Evolutionary conservation across 169 alveolate species (phyloP).

Genomic region (Neospora caninum): DNA sequence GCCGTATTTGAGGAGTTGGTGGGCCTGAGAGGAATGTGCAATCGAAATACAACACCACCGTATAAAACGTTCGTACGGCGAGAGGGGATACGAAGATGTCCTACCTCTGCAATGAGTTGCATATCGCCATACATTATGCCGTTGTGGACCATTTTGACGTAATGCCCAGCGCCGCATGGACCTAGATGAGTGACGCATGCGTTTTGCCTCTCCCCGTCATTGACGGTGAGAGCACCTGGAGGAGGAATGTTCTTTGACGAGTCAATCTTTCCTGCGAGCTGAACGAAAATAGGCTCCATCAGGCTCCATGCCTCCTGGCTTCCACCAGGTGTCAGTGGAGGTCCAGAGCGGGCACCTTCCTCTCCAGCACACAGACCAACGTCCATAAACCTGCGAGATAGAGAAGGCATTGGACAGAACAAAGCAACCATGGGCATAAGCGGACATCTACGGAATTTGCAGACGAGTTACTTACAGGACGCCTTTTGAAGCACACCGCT

Average conservation of each 20-base stretch:
- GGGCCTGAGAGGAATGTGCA: slow-evolving; percentile 4
- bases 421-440: not conserved
- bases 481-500: slow-evolving; percentile 57
- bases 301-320: slow-evolving; percentile 75
- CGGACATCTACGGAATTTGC: not conserved
- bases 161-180: slow-evolving; percentile 83
- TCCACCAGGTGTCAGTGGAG: slow-evolving; percentile 87
- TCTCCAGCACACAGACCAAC: slow-evolving; percentile 90
- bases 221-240: not conserved
- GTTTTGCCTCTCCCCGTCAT: not conserved
- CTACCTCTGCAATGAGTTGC: slow-evolving; percentile 82
- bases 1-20: slow-evolving; percentile 30
- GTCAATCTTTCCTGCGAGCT: slow-evolving; percentile 75
- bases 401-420: not conserved
- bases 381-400: slow-evolving; percentile 75
- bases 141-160: slow-evolving; percentile 88
- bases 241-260: not conserved
- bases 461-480: slow-evolving; percentile 61
- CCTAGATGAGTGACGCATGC: slow-evolving; percentile 79
- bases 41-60: not conserved
- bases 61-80: no score
- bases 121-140: slow-evolving; percentile 87
- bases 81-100: not conserved
- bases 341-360: slow-evolving; percentile 83
- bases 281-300: slow-evolving; percentile 71